Evolutionary conservation across 2,329 filamentous ascomycete species (phyloP).

Genomic region (Aspergillus cejpii): DNA sequence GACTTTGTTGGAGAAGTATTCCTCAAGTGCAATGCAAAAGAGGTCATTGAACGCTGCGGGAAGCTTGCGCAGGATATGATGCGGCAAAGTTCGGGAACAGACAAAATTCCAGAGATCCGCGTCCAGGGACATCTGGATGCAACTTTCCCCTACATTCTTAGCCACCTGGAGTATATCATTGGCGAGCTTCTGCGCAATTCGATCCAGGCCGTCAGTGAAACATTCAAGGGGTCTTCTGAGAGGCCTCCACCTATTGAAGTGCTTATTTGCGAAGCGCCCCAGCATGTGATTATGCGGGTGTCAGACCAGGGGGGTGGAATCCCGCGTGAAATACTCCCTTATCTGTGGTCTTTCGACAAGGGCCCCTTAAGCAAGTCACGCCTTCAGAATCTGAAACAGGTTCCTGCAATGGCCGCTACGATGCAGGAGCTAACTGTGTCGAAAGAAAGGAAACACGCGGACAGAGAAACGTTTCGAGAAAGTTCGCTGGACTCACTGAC

Average conservation of each 20-base stretch:
- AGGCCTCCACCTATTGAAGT: slow-evolving; percentile 80
- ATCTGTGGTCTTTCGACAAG: slow-evolving; percentile 96
- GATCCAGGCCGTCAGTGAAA: slow-evolving; percentile 83
- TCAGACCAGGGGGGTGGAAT: slow-evolving; percentile 94
- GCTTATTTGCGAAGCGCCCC: slow-evolving; percentile 84
- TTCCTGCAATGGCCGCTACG: slow-evolving; percentile 87
- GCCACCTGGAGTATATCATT: slow-evolving; percentile 93
- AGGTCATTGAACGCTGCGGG: slow-evolving; percentile 79
- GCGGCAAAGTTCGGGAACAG: slow-evolving; percentile 64
- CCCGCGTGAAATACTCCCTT: slow-evolving; percentile 72
- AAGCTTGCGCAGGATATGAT: slow-evolving; percentile 68
- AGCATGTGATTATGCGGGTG: slow-evolving; percentile 93
- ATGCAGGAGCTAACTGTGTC: slow-evolving; percentile 70
- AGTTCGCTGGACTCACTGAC: slow-evolving; percentile 74
- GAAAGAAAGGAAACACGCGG: slow-evolving; percentile 27
- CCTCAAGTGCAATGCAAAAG: slow-evolving; percentile 80
- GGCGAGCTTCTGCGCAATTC: slow-evolving; percentile 92
- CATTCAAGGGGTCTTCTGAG: slow-evolving; percentile 46
- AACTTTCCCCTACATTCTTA: slow-evolving; percentile 93
- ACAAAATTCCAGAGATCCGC: slow-evolving; percentile 70
- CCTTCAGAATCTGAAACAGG: slow-evolving; percentile 75
- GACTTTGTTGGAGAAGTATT: slow-evolving; percentile 97
- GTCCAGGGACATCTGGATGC: slow-evolving; percentile 80
- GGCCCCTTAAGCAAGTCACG: slow-evolving; percentile 71
- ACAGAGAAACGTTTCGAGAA: slow-evolving; percentile 40